Evolutionary conservation across 1,139 yeast genomes (phyloP), one percentile per base, ranked within the genome.

Genomic region (Hansenula anomala): DNA sequence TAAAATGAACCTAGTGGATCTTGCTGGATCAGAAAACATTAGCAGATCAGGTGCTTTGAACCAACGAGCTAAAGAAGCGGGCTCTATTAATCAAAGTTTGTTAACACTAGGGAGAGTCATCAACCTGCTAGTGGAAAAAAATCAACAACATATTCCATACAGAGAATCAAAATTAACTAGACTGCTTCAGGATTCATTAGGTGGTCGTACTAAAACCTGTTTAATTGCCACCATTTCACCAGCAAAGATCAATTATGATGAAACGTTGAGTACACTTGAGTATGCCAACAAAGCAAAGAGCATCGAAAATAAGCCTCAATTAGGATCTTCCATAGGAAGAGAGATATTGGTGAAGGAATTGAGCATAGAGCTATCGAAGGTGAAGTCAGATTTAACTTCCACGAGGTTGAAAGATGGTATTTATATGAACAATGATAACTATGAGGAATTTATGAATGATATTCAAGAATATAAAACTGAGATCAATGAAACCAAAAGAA

Each of bases 1-100:
- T 2, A 84, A 82, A 49, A 78, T 84, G 73, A 83, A 82, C 56
- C 63, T 84, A 33, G 92, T 83, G 3, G 92, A 83, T 65, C 69
- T 84, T 44, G 94, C 92, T 1, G 94, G 92, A 0, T 80, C 88
- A 9, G 92, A 84, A 58, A 78, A 80, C 48, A 73, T 80, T 31
- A 71, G 71, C 52, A 61, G 78, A 46, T 76, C 84, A 2, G 85
- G 86, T 11, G 71, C 78, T 2, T 55, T 64, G 36, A 71, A 75
- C 42, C 78, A 74, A 51, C 56, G 84, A 38, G 82, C 82, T 0
- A 78, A 78, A 52, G 87, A 80, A 52, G 85, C 86, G 0, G 85
- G 84, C 1, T 75, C 79, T 2, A 80, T 80, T 25, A 80, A 80
- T 55, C 84, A 78, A 56, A 77, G 84, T 52, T 65, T 80, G 38